These are phyloP conservation scores for Chytriomyces confervae DNA, from an alignment of 192 early-diverging fungal species.

Conservation along the genomic window DNA sequence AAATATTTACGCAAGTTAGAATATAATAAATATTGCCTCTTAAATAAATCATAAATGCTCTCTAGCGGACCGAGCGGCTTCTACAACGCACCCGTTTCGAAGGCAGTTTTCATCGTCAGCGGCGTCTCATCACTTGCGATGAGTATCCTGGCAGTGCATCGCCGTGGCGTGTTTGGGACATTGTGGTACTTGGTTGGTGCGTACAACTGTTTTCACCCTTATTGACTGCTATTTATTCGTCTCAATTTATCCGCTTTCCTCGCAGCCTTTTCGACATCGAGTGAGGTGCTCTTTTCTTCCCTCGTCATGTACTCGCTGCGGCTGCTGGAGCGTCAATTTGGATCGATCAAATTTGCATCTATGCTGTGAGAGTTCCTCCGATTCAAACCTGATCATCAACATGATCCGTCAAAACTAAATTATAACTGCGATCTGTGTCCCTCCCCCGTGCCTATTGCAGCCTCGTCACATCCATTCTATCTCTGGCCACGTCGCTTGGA, in stretches of 20 bases:
- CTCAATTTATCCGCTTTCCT: not conserved
- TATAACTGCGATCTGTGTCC: too few species aligned
- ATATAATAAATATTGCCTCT: not conserved
- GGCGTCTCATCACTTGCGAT: slow-evolving; percentile 43
- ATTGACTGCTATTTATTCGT: too few species aligned
- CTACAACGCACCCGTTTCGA: slow-evolving; percentile 52
- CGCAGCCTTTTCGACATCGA: slow-evolving; percentile 39
- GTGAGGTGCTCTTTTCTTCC: slow-evolving; percentile 48
- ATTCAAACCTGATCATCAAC: too few species aligned
- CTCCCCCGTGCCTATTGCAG: too few species aligned
- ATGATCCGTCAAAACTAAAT: too few species aligned
- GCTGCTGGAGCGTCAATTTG: slow-evolving; percentile 49
- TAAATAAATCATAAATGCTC: not conserved
- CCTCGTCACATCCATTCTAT: too few species aligned
- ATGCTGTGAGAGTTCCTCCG: too few species aligned
- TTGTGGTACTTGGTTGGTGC: not conserved
- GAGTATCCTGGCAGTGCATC: slow-evolving; percentile 6
- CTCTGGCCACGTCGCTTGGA: not conserved
- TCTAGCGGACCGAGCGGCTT: slow-evolving; percentile 23
- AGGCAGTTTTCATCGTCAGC: slow-evolving; percentile 45
- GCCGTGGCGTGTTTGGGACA: not conserved
- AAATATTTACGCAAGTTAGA: too few species aligned
- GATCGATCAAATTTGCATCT: slow-evolving; percentile 42
- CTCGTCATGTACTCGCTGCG: slow-evolving; percentile 50
- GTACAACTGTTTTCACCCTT: not conserved